phyloP scores from a whole-genome alignment of 108 stramenopile genomes.

The Nannochloropsis salina region DNA sequence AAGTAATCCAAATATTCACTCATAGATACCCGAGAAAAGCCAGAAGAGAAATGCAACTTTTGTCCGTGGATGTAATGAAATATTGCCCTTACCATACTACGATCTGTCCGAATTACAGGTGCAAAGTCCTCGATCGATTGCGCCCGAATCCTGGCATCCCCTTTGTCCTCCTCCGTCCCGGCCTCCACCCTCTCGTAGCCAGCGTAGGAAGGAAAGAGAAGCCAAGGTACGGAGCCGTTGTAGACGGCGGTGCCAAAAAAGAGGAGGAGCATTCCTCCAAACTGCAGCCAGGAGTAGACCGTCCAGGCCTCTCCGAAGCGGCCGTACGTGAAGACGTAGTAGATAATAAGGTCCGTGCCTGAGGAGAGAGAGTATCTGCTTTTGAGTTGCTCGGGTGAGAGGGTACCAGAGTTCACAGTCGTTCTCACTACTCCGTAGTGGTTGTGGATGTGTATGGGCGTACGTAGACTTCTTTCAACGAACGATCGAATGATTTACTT shows the following conservation, averaged over 20 bases:
- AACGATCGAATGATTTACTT: too few species aligned
- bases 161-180: background rate
- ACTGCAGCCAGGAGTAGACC: conserved; percentile 69
- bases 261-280: conserved; percentile 75
- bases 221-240: conserved; percentile 70
- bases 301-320: conserved; percentile 85
- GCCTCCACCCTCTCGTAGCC: background rate
- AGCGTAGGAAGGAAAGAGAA: background rate
- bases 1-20: too few species aligned
- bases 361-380: background rate
- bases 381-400: background rate
- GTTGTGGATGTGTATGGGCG: too few species aligned
- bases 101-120: background rate
- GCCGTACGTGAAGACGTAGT: conserved; percentile 64
- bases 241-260: conserved; percentile 90
- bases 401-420: background rate
- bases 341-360: conserved; percentile 71
- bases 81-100: background rate
- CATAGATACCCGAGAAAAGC: too few species aligned
- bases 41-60: background rate
- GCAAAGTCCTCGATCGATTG: background rate
- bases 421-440: too few species aligned
- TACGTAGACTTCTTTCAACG: too few species aligned
- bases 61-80: background rate
- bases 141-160: background rate